Base-by-base conservation (phyloP, 2,329 filamentous ascomycete species). In the Epicoccum sorghinum region DNA sequence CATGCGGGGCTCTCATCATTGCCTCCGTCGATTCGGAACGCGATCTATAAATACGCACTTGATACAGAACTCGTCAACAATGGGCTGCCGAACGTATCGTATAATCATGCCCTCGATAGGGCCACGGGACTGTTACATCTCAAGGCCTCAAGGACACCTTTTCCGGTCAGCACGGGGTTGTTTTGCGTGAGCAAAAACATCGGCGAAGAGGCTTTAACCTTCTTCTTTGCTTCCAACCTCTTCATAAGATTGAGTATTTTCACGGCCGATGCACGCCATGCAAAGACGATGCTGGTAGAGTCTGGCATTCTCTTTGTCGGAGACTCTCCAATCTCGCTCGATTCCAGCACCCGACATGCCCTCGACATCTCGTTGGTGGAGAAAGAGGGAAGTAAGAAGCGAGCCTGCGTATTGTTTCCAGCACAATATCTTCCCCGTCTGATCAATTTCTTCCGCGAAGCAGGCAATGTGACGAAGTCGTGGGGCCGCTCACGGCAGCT, bases 21-120 rank as follows among this genome's bases (percentile, higher is more conserved):
- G 6, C 71, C 71, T 0, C 38, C 64, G 1, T 64, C 66, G 0
- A 46, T 74, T 27, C 70, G 69, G 23, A 71, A 72, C 55, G 66
- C 58, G 12, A 74, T 74, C 43, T 72, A 72, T 60, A 62, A 61
- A 27, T 62, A 72, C 57, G 53, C 66, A 18, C 64, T 74, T 7
- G 70, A 74, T 50, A 70, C 69, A 8, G 70, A 74, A 35, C 58
- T 70, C n/a, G 69, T 71, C 43, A 72, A 72, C 42, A 54, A 63
- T 7, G 64, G 64, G 37, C 42, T 62, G 13, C 39, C 62, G 7
- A 68, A 68, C 33, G 68, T 74, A 13, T 71, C 70, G 4, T 74
- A 74, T 47, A 67, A 55, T 0, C 65, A 69, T 40, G 47, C 60
- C 13, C 57, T 68, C 39, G 55, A 64, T 33, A 60, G 51, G 14